These are phyloP conservation scores for Lactarius quietus DNA, from an alignment of 768 basidiomycete species.

Conservation along the genomic window DNA sequence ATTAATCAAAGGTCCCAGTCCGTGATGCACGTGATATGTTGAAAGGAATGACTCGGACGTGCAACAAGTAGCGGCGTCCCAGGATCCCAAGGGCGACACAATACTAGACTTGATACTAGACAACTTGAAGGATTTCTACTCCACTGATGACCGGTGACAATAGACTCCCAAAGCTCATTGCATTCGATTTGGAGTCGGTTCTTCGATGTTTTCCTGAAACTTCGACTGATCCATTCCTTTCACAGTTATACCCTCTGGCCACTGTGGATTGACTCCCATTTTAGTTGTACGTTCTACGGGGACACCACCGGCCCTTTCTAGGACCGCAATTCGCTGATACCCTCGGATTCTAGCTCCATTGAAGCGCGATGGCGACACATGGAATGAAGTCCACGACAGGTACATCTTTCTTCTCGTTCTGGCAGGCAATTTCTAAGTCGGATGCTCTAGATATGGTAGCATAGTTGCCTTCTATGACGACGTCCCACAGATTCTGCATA, in stretches of 20 bases:
- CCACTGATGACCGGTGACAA: slow-evolving; percentile 29
- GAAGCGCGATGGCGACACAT: slow-evolving; percentile 41
- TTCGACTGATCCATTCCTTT: slow-evolving; percentile 8
- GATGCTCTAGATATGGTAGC: slow-evolving; percentile 44
- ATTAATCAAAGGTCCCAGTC: no score
- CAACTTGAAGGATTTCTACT: no score
- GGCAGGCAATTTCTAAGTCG: not conserved
- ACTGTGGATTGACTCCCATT: slow-evolving; percentile 82
- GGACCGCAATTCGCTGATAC: no score
- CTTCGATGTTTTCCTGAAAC: not conserved
- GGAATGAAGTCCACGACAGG: slow-evolving; percentile 53
- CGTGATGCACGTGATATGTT: no score
- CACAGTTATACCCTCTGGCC: slow-evolving; percentile 81
- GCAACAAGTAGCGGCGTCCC: no score
- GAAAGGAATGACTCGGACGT: no score
- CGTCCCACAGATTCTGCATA: slow-evolving; percentile 68
- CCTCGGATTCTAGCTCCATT: slow-evolving; percentile 58
- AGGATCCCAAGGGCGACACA: no score
- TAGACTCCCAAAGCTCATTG: slow-evolving; percentile 59
- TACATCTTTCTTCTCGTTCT: slow-evolving; percentile 24
- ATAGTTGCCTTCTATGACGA: slow-evolving; percentile 70
- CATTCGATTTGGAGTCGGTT: slow-evolving; percentile 78
- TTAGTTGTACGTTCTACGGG: slow-evolving; percentile 41
- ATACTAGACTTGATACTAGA: no score
- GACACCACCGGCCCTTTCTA: no score